Evolutionary conservation across 2,329 filamentous ascomycete species (phyloP).

Genomic region (Chrysoporthe cubensis): DNA sequence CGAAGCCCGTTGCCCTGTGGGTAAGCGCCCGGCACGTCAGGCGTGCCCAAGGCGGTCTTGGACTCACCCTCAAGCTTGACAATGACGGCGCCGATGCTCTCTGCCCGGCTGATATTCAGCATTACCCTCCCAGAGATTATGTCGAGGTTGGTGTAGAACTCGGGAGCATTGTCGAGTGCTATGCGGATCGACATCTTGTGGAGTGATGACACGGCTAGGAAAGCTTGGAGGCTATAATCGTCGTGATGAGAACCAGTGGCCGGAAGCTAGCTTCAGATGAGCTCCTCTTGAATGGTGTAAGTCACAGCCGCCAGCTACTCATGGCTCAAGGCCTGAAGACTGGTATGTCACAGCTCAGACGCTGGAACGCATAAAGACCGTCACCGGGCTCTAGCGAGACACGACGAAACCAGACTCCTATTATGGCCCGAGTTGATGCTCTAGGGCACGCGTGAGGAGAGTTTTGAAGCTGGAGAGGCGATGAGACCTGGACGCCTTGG

Average conservation of each 20-base stretch:
- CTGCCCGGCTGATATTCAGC: conserved; percentile 64
- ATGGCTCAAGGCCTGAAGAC: conserved; percentile 1
- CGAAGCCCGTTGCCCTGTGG: conserved; percentile 37
- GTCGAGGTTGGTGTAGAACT: conserved; percentile 82
- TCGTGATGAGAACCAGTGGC: background rate
- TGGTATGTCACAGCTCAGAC: background rate
- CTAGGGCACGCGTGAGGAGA: background rate
- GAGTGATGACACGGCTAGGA: background rate
- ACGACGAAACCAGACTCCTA: background rate
- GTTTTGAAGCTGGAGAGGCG: no score
- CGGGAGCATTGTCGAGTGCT: conserved; percentile 66
- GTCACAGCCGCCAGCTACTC: conserved; percentile 13
- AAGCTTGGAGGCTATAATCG: background rate
- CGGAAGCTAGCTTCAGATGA: background rate
- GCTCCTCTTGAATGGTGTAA: background rate
- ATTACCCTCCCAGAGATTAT: conserved; percentile 66
- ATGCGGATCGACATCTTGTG: conserved; percentile 68
- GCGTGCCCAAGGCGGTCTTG: conserved; percentile 64
- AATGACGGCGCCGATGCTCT: conserved; percentile 72
- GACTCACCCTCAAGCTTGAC: conserved; percentile 86
- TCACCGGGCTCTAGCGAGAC: background rate
- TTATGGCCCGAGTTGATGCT: background rate
- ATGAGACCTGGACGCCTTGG: background rate
- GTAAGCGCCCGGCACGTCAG: conserved; percentile 33
- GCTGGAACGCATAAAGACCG: background rate